Evolutionary conservation across 78 protist species (phyloP), one percentile per base, ranked within the genome.

Genomic region (Monocercomonoides exilis): DNA sequence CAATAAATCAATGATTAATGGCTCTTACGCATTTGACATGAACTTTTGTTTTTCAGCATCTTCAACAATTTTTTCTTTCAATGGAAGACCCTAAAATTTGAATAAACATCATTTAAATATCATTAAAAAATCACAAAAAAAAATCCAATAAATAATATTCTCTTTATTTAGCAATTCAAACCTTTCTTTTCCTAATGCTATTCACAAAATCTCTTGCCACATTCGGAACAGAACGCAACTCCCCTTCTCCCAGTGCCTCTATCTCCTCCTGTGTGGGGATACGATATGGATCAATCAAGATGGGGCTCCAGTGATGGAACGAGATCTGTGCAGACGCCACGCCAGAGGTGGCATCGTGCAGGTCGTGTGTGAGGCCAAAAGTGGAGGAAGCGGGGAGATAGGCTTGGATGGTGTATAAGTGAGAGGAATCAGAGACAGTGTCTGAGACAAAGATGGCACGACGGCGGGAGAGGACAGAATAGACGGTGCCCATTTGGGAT

Each of bases 51-150:
- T 96, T 4, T 96, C 98, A 2, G 95, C 98, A 11, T 81, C 81
- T 87, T 91, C 93, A 11, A 97, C 98, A 0, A 96, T 43, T 89
- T 95, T 94, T 44, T 95, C 96, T 36, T 91, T 94, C 6, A 96
- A 94, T 6, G 41, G 77, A 63, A 97, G 88, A 11, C 99, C 99
- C 92, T 90, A 38, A 3, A 46, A 41, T 11, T 3, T 6, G 1
- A 80, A 1, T 1, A n/a, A 29, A 1, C n/a, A n/a, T n/a, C n/a
- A n/a, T n/a, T n/a, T n/a, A n/a, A n/a, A n/a, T n/a, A n/a, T n/a
- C 4, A 5, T 11, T 44, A 1, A 3, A 43, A 44, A 84, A 84
- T 21, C 29, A 84, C 2, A 1, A 44, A 2, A 1, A 2, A 3
- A n/a, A n/a, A n/a, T n/a, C n/a, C n/a, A n/a, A n/a, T n/a, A n/a